These are phyloP conservation scores for Grammothele lineata DNA, from an alignment of 768 basidiomycete genomes.

Conservation along the genomic window DNA sequence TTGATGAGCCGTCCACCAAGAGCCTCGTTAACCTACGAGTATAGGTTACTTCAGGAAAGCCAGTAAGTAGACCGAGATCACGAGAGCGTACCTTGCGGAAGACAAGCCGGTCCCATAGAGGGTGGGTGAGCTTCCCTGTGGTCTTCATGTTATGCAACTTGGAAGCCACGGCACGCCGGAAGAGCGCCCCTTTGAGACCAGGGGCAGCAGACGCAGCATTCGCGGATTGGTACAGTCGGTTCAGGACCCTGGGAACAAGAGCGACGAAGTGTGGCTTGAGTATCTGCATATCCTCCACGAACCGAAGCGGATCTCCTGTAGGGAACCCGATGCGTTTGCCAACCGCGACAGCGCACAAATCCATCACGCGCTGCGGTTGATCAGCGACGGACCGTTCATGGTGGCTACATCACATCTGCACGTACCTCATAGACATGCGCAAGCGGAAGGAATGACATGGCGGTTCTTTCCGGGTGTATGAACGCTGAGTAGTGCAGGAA, in stretches of 20 bases:
- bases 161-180: slow-evolving; percentile 70
- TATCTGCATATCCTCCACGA: slow-evolving; percentile 86
- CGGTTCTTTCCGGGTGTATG: slow-evolving; percentile 24
- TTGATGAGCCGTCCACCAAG: slow-evolving; percentile 75
- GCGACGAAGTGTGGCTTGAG: slow-evolving; percentile 83
- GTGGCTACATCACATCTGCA: too few relatives aligned
- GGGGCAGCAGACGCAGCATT: slow-evolving; percentile 67
- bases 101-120: slow-evolving; percentile 86
- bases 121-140: slow-evolving; percentile 70
- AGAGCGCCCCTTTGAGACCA: slow-evolving; percentile 79
- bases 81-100: slow-evolving; percentile 73
- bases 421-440: slow-evolving; percentile 13
- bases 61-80: too few relatives aligned
- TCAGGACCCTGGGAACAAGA: slow-evolving; percentile 86
- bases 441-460: slow-evolving; percentile 11
- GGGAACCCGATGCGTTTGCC: slow-evolving; percentile 81
- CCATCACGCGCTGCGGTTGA: slow-evolving; percentile 51
- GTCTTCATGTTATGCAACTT: slow-evolving; percentile 68
- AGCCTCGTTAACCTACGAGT: slow-evolving; percentile 60
- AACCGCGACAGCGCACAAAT: slow-evolving; percentile 50
- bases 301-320: slow-evolving; percentile 80
- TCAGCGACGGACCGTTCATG: too few relatives aligned
- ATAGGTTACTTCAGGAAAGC: background rate
- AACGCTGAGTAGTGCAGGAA: slow-evolving; percentile 55
- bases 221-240: slow-evolving; percentile 78